phyloP scores from a whole-genome alignment of 768 basidiomycete species.

The Podaxis rugospora region DNA sequence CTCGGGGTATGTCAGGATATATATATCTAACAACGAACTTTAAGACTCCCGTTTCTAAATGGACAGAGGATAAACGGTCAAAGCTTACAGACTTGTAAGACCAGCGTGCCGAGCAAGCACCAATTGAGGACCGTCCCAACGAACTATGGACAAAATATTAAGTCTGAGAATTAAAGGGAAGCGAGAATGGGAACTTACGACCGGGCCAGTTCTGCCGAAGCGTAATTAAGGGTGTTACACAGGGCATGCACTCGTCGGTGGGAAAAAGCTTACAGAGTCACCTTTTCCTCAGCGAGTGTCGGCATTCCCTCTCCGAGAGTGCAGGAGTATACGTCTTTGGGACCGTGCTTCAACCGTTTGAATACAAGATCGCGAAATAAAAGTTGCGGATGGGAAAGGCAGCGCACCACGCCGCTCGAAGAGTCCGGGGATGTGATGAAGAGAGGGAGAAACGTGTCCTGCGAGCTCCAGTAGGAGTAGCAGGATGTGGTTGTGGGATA shows the following conservation, averaged over 20 bases:
- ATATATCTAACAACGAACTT: neutral
- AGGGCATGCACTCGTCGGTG: neutral
- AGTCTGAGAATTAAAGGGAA: neutral
- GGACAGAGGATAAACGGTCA: neutral
- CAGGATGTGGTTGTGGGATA: neutral
- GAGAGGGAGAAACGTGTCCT: neutral
- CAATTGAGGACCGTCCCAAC: slow-evolving; percentile 3
- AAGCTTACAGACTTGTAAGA: slow-evolving; percentile 6
- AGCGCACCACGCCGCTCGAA: neutral
- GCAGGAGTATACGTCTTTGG: too few relatives aligned
- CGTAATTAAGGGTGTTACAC: neutral
- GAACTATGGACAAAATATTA: neutral
- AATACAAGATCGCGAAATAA: neutral
- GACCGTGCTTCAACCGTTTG: neutral
- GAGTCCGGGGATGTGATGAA: neutral
- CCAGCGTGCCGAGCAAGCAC: slow-evolving; percentile 5
- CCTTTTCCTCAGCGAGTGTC: neutral
- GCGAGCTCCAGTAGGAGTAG: neutral
- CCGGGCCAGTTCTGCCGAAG: neutral
- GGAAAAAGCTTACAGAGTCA: neutral
- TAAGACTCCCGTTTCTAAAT: neutral
- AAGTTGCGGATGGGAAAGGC: neutral
- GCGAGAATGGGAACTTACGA: neutral
- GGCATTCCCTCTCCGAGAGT: neutral
- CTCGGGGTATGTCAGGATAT: slow-evolving; percentile 4